Conservation (phyloP, 2,329 filamentous ascomycete species). For the Coniochaeta prunicola region DNA sequence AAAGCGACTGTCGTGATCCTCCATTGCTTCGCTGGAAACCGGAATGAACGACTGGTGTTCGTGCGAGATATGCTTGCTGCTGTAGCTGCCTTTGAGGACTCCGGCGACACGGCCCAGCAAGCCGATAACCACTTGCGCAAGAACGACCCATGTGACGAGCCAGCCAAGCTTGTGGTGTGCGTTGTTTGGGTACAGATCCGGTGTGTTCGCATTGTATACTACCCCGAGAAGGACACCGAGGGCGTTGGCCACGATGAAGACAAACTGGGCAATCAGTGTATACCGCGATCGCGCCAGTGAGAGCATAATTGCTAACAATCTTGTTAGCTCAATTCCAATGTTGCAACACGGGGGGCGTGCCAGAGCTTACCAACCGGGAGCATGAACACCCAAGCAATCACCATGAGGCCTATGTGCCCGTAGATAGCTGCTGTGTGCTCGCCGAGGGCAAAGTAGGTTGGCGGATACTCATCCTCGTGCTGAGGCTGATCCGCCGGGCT, state of each 20-base stretch:
- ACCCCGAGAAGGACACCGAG: slow-evolving; percentile 57
- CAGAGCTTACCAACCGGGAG: slow-evolving; percentile 59
- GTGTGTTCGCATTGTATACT: slow-evolving; percentile 73
- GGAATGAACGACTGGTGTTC: slow-evolving; percentile 57
- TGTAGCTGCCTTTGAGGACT: slow-evolving; percentile 21
- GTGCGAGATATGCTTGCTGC: slow-evolving; percentile 15
- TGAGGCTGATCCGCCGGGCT: slow-evolving; percentile 14
- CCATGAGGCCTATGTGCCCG: slow-evolving; percentile 64
- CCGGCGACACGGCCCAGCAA: slow-evolving; percentile 55
- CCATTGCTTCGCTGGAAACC: slow-evolving; percentile 48
- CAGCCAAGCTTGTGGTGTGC: slow-evolving; percentile 86
- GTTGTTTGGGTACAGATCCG: slow-evolving; percentile 80
- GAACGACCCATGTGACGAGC: slow-evolving; percentile 67
- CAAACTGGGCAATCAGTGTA: slow-evolving; percentile 60
- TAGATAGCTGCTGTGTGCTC: slow-evolving; percentile 52
- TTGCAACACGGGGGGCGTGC: neutral
- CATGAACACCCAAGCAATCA: slow-evolving; percentile 63
- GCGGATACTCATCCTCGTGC: slow-evolving; percentile 25
- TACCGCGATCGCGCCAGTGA: slow-evolving; percentile 74
- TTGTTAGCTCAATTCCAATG: slow-evolving; percentile 16
- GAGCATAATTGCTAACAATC: slow-evolving; percentile 66
- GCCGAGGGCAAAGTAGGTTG: slow-evolving; percentile 53
- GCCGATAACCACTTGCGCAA: slow-evolving; percentile 62
- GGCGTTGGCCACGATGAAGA: slow-evolving; percentile 57
- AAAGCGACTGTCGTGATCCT: slow-evolving; percentile 40